These are phyloP conservation scores for Kodamaea fukazawae DNA, from an alignment of 805 yeast genomes.

Conservation along the genomic window DNA sequence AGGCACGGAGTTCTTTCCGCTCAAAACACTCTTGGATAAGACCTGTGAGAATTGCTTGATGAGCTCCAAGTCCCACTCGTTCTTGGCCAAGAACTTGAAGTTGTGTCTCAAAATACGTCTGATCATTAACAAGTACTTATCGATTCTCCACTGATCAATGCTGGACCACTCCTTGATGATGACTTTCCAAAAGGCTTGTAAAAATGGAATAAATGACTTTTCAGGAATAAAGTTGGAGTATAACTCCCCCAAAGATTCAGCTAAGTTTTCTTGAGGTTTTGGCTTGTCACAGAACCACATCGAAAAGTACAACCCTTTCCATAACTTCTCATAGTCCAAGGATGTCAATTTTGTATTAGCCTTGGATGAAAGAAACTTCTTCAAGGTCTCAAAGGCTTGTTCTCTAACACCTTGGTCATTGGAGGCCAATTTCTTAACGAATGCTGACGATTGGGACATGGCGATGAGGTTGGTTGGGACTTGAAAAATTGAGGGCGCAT, in stretches of 20 bases:
- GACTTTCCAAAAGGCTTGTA: constrained; percentile 77
- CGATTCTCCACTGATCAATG: constrained; percentile 83
- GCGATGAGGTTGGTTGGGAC: too few relatives aligned
- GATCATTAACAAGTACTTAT: constrained; percentile 78
- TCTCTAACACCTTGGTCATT: constrained; percentile 75
- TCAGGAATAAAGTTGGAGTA: constrained; percentile 44
- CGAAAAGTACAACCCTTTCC: constrained; percentile 94
- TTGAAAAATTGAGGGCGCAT: too few relatives aligned
- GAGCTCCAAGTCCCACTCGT: constrained; percentile 53
- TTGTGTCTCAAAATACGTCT: constrained; percentile 72
- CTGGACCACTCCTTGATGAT: constrained; percentile 78
- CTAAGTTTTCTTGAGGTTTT: constrained; percentile 83
- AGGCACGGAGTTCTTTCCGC: constrained; percentile 60
- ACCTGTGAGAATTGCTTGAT: constrained; percentile 46
- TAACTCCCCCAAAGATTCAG: constrained; percentile 63
- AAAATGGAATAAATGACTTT: constrained; percentile 48
- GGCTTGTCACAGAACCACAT: constrained; percentile 98
- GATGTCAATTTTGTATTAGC: constrained; percentile 39
- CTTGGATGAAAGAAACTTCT: constrained; percentile 49
- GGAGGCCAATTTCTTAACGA: constrained; percentile 81
- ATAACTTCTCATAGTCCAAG: constrained; percentile 72
- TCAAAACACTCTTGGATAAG: constrained; percentile 46
- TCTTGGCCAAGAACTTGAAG: constrained; percentile 51
- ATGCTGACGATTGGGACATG: constrained; percentile 42
- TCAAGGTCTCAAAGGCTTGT: constrained; percentile 64